Conservation (phyloP, 75 land plant species). For the Azolla pinnata region DNA sequence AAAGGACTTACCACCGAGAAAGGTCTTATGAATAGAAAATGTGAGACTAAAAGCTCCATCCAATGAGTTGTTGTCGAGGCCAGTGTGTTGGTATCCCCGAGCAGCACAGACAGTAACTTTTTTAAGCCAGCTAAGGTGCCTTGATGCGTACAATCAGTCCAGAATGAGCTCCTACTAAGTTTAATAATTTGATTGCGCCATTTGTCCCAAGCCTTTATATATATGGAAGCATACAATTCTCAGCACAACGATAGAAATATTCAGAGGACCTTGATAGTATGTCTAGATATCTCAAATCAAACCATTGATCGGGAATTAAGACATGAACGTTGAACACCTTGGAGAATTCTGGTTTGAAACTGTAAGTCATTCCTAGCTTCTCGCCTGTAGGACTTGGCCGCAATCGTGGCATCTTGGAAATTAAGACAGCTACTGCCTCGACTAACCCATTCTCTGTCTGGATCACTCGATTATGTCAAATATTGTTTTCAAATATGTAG, state of each 20-base stretch:
- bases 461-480: neutral
- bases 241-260: neutral
- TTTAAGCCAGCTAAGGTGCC: constrained; percentile 58
- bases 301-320: no score
- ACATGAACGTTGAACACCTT: constrained; percentile 44
- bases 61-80: constrained; percentile 53
- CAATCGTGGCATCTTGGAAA: constrained; percentile 84
- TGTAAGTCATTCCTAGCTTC: constrained; percentile 54
- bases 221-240: neutral
- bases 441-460: constrained; percentile 98
- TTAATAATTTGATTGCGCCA: constrained; percentile 73
- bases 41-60: constrained; percentile 84
- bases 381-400: constrained; percentile 51
- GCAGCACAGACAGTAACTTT: constrained; percentile 59
- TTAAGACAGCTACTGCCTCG: constrained; percentile 80
- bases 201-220: constrained; percentile 84
- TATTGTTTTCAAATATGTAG: neutral
- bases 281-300: no score
- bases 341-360: constrained; percentile 73
- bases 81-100: constrained; percentile 56
- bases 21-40: constrained; percentile 75
- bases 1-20: constrained; percentile 51
- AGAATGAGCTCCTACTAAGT: constrained; percentile 62
- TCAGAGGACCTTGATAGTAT: no score
- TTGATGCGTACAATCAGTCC: constrained; percentile 69